Conservation (phyloP, 140 eudicot species). For the Senecio squalidus region DNA sequence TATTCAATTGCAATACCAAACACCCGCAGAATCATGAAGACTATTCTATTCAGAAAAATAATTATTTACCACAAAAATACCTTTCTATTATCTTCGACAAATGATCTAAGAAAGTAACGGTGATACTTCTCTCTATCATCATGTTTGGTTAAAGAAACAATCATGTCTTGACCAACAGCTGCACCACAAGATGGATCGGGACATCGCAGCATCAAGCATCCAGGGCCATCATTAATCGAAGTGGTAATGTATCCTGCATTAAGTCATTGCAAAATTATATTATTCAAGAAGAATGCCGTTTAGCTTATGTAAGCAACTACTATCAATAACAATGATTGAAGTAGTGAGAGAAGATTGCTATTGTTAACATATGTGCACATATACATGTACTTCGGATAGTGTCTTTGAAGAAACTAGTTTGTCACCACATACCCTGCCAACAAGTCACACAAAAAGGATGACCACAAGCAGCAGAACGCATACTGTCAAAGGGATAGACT, state of each 20-base stretch:
- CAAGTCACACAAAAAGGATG: constrained; percentile 89
- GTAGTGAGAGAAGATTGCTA: not conserved
- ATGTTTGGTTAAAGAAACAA: constrained; percentile 42
- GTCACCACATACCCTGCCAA: constrained; percentile 74
- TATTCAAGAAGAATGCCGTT: not conserved
- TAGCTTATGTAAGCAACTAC: constrained; percentile 12
- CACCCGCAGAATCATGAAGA: too few species aligned
- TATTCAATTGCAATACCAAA: not conserved
- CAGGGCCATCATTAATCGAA: constrained; percentile 92
- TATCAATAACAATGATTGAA: not conserved
- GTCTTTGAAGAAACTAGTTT: constrained; percentile 3
- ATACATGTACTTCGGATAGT: not conserved
- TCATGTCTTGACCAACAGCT: constrained; percentile 96
- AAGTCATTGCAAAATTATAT: not conserved
- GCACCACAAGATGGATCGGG: constrained; percentile 98
- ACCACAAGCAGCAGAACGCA: constrained; percentile 93
- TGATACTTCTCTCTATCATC: constrained; percentile 75
- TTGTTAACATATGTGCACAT: constrained; percentile 1
- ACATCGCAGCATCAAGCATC: constrained; percentile 93
- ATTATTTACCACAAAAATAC: constrained; percentile 41
- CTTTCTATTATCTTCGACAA: constrained; percentile 92
- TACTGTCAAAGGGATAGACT: constrained; percentile 40
- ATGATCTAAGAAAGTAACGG: constrained; percentile 91
- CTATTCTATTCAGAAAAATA: not conserved
- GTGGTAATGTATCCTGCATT: constrained; percentile 74